Evolutionary conservation across 2,329 filamentous ascomycete genomes (phyloP).

Genomic region (Talaromyces rugulosus): DNA sequence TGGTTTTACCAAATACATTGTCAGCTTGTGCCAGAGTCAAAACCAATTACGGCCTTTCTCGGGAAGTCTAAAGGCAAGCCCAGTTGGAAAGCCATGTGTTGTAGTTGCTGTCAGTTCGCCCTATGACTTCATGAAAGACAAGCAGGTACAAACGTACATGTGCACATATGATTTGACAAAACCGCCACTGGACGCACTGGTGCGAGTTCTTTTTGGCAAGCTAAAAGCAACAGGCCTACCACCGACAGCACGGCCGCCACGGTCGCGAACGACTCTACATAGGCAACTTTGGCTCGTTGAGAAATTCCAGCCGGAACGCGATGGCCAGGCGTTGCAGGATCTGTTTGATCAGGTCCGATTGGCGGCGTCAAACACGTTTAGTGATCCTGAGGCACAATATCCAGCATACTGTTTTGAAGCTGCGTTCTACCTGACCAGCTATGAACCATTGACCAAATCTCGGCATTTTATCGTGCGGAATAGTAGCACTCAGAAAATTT

Average conservation of each 20-base stretch:
- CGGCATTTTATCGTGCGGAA: conserved; percentile 10
- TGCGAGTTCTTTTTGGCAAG: conserved; percentile 9
- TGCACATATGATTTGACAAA: conserved; percentile 10
- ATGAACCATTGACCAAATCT: conserved; percentile 6
- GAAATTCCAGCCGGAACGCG: conserved; percentile 7
- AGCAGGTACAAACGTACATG: conserved; percentile 7
- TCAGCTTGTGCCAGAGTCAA: conserved; percentile 8
- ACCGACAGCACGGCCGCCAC: conserved; percentile 6
- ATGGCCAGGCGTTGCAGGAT: conserved; percentile 5
- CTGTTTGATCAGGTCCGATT: conserved; percentile 11
- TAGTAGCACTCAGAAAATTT: conserved; percentile 10
- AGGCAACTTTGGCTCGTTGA: conserved; percentile 12
- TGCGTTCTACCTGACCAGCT: conserved; percentile 4
- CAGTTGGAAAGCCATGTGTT: conserved; percentile 7
- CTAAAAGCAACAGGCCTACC: conserved; percentile 6
- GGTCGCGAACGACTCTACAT: not conserved
- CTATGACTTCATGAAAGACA: conserved; percentile 13
- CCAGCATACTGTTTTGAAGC: conserved; percentile 12
- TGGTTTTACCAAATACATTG: conserved; percentile 11
- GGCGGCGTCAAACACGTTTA: conserved; percentile 11
- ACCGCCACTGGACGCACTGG: conserved; percentile 6
- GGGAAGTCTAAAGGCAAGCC: not conserved
- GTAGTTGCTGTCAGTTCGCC: conserved; percentile 12
- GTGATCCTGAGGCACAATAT: conserved; percentile 12
- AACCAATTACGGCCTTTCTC: not conserved